Evolutionary conservation across 805 yeast species (phyloP).

Genomic region (Ogataea minuta): DNA sequence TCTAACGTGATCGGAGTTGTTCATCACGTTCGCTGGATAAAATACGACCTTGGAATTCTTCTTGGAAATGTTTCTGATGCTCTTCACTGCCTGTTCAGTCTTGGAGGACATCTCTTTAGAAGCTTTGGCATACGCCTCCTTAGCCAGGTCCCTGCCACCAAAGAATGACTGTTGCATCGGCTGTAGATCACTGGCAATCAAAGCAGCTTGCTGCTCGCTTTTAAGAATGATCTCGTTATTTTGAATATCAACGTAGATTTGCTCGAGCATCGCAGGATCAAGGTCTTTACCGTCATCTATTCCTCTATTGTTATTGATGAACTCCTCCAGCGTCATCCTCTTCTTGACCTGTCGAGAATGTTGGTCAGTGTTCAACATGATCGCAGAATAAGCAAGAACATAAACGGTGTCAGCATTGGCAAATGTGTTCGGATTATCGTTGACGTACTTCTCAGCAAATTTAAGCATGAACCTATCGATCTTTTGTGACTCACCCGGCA

Average conservation of each 20-base stretch:
- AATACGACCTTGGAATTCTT: conserved; percentile 49
- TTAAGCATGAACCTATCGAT: conserved; percentile 96
- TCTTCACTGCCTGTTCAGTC: conserved; percentile 79
- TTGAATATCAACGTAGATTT: conserved; percentile 75
- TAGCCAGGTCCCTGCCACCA: conserved; percentile 63
- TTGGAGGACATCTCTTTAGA: conserved; percentile 88
- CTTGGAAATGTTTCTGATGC: conserved; percentile 50
- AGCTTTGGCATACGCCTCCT: conserved; percentile 89
- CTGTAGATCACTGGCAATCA: conserved; percentile 61
- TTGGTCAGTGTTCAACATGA: conserved; percentile 90
- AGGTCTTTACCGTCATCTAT: conserved; percentile 88
- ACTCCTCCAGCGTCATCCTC: conserved; percentile 86
- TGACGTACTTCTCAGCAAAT: conserved; percentile 88
- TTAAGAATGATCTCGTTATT: conserved; percentile 83
- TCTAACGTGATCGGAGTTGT: conserved; percentile 80
- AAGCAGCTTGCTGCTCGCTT: conserved; percentile 92
- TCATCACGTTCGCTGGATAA: conserved; percentile 64
- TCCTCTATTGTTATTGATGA: conserved; percentile 82
- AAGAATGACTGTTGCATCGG: conserved; percentile 45
- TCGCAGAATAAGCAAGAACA: conserved; percentile 85
- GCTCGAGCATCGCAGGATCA: conserved; percentile 67
- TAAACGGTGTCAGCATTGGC: conserved; percentile 94
- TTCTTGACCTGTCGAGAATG: conserved; percentile 85
- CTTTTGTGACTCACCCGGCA: conserved; percentile 98
- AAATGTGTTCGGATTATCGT: conserved; percentile 85